Percentiles rank a stretch among this genome's conserved stretches.
Conservation (phyloP, 257 asterid genomes). For the Solanum tacnaense region DNA sequence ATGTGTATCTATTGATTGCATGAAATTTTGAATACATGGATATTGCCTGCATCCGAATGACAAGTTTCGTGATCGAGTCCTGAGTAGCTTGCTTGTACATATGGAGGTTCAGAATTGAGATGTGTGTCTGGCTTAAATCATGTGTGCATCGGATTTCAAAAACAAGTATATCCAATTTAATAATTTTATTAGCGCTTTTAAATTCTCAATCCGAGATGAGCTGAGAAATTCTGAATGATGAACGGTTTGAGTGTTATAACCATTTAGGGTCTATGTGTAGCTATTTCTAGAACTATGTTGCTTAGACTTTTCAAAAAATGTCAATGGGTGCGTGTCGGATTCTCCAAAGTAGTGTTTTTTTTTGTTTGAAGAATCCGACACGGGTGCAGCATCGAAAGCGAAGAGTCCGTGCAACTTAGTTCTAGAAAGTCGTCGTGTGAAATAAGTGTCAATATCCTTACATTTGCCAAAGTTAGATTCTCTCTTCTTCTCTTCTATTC, state of each 20-base stretch:
- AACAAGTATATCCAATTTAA: neutral
- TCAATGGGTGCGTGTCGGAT: no score
- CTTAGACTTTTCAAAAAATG: no score
- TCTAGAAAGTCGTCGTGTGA: neutral
- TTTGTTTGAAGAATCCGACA: no score
- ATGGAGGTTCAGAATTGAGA: neutral
- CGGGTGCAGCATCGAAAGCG: no score
- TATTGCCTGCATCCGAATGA: neutral
- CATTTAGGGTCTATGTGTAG: neutral
- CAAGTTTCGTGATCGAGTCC: neutral
- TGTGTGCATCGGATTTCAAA: neutral
- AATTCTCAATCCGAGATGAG: neutral
- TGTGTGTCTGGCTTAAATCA: neutral
- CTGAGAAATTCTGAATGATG: neutral
- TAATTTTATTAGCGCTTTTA: neutral
- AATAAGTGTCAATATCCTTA: neutral
- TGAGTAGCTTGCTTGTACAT: neutral
- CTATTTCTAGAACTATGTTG: neutral
- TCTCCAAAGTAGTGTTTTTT: no score
- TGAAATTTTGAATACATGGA: neutral
- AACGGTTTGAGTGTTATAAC: neutral
- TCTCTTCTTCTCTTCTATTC: neutral
- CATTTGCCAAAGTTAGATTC: neutral
- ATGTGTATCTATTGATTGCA: neutral
- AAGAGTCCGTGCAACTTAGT: no score